phyloP scores from a whole-genome alignment of 805 yeast species.

The Candida caryicola region DNA sequence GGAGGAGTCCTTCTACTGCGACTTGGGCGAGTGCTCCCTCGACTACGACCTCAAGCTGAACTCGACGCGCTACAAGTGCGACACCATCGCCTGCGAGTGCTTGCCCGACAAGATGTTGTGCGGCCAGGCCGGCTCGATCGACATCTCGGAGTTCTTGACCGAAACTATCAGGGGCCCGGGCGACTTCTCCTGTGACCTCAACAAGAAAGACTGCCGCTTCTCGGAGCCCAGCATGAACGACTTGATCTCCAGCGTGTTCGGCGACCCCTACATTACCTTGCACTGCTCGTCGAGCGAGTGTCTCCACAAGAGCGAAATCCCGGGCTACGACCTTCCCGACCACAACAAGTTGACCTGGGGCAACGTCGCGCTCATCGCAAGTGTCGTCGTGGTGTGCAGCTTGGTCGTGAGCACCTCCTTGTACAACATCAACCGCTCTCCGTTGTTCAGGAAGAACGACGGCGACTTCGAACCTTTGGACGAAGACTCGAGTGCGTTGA shows the following conservation, averaged over 20 bases:
- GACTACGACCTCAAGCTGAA: constrained; percentile 60
- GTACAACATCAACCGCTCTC: constrained; percentile 56
- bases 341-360: constrained; percentile 42
- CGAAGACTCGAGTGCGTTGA: constrained; percentile 39
- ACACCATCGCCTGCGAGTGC: constrained; percentile 79
- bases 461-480: constrained; percentile 29
- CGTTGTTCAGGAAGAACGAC: constrained; percentile 46
- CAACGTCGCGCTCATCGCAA: constrained; percentile 46
- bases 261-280: constrained; percentile 86
- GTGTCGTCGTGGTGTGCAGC: constrained; percentile 42
- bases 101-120: constrained; percentile 90
- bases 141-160: constrained; percentile 85
- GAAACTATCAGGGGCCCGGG: constrained; percentile 94
- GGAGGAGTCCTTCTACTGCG: constrained; percentile 87
- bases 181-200: constrained; percentile 76
- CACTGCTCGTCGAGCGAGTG: constrained; percentile 88
- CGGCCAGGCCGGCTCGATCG: constrained; percentile 92
- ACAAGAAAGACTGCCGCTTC: constrained; percentile 63
- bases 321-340: constrained; percentile 78
- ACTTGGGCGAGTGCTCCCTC: constrained; percentile 68
- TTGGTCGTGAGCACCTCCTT: constrained; percentile 42
- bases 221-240: constrained; percentile 97
- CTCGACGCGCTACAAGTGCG: constrained; percentile 74
- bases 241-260: constrained; percentile 83
- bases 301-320: constrained; percentile 86